Evolutionary conservation across 805 yeast genomes (phyloP).

Genomic region (Wickerhamomyces queroliae): DNA sequence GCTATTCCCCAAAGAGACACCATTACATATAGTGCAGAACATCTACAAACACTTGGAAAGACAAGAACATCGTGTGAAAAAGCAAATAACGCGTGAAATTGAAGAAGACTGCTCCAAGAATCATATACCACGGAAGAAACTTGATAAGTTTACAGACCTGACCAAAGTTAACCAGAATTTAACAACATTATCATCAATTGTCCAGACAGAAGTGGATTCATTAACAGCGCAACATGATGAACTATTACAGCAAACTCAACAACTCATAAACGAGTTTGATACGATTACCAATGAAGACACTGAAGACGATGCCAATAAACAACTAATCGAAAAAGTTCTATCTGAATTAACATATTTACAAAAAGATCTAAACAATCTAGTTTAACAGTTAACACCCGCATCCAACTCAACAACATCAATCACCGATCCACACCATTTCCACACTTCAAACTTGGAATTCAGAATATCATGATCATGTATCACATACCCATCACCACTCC

Average conservation of each 20-base stretch:
- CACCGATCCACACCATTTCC: conserved; percentile 56
- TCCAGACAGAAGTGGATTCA: too few species aligned
- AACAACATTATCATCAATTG: too few species aligned
- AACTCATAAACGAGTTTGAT: too few species aligned
- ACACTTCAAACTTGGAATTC: conserved; percentile 85
- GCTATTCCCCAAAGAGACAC: conserved; percentile 11
- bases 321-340: conserved; percentile 12
- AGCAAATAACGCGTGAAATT: not conserved
- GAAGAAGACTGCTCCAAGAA: not conserved
- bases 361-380: conserved; percentile 2
- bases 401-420: conserved; percentile 19
- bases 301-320: conserved; percentile 12
- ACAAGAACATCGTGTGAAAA: not conserved
- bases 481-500: conserved; percentile 62
- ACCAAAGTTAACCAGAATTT: too few species aligned
- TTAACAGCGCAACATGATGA: too few species aligned
- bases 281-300: too few species aligned
- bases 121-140: too few species aligned
- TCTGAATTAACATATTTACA: conserved; percentile 12
- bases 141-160: too few species aligned
- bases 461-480: conserved; percentile 70
- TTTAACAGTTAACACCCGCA: conserved; percentile 17
- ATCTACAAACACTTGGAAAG: conserved; percentile 6
- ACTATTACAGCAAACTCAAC: too few species aligned
- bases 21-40: conserved; percentile 1